Evolutionary conservation across 1,284 basidiomycete species (phyloP).

Genomic region (Rhodotorula sp.): DNA sequence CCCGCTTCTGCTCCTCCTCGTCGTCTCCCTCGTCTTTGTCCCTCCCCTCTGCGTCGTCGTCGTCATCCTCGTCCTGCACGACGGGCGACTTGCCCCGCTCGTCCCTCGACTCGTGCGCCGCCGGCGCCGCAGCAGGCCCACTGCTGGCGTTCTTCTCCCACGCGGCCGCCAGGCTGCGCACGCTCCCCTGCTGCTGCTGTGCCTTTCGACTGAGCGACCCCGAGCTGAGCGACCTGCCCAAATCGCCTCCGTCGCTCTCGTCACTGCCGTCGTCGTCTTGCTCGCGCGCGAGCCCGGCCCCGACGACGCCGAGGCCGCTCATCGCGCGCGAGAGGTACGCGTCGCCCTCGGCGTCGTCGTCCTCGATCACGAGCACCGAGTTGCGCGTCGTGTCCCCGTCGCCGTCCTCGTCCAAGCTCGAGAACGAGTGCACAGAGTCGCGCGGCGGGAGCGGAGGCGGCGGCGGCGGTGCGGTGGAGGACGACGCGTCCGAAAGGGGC

Average conservation of each 20-base stretch:
- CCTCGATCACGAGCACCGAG: neutral
- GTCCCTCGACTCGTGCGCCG: too few relatives aligned
- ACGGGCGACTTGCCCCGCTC: neutral
- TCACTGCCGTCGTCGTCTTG: conserved; percentile 2
- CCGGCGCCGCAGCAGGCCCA: neutral
- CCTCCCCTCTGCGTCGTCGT: neutral
- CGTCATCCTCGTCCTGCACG: neutral
- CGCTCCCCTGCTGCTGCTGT: neutral
- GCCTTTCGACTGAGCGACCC: neutral
- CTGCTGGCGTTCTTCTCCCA: conserved; percentile 1
- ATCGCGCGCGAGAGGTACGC: neutral
- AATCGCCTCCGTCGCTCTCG: conserved; percentile 16
- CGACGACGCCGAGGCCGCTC: neutral
- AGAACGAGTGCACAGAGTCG: neutral
- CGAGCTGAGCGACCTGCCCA: conserved; percentile 6
- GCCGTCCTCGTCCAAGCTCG: neutral
- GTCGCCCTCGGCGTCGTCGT: neutral
- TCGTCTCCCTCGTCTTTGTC: neutral
- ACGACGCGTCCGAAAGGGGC: neutral
- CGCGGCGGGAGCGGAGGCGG: conserved; percentile 10
- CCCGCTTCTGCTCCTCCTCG: neutral
- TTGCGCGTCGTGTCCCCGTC: neutral
- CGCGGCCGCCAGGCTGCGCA: conserved; percentile 2
- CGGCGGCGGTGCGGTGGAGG: neutral
- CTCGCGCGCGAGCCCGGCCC: neutral